Evolutionary conservation across 2,329 filamentous ascomycete species (phyloP).

Genomic region (Metarhizium humberi): DNA sequence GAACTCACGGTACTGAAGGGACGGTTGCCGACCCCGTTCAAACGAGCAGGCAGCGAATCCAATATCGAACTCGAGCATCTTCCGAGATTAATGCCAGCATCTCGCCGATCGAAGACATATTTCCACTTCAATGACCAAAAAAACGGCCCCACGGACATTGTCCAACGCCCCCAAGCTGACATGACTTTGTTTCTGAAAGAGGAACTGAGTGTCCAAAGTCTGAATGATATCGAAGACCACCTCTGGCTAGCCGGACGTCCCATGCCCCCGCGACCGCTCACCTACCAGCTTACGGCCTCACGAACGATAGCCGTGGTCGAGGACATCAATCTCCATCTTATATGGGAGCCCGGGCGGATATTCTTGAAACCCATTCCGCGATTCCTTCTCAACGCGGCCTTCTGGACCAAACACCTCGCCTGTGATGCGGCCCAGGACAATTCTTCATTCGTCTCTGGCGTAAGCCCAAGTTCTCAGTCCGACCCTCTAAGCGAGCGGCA

Average conservation of each 20-base stretch:
- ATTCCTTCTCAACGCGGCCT: constrained; percentile 25
- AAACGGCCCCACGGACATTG: constrained; percentile 15
- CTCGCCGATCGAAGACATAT: no score
- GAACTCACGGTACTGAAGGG: no score
- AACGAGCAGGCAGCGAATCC: no score
- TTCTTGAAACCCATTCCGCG: constrained; percentile 29
- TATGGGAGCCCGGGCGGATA: constrained; percentile 29
- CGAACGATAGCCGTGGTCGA: constrained; percentile 28
- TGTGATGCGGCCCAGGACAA: neutral
- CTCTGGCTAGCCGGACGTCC: constrained; percentile 13
- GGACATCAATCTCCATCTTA: constrained; percentile 27
- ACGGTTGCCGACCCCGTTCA: no score
- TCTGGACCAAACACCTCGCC: constrained; percentile 24
- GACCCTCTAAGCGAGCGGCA: neutral
- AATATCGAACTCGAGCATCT: no score
- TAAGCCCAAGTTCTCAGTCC: neutral
- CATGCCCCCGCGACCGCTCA: constrained; percentile 28
- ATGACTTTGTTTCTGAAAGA: neutral
- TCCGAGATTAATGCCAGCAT: no score
- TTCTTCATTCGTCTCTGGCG: neutral
- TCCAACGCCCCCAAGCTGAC: neutral
- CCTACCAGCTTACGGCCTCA: constrained; percentile 23
- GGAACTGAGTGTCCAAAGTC: neutral
- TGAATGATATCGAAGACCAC: constrained; percentile 18
- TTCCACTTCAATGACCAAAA: no score